These are phyloP conservation scores for Heliamphora ciliata DNA, from an alignment of 179 eudicot species.

Conservation along the genomic window DNA sequence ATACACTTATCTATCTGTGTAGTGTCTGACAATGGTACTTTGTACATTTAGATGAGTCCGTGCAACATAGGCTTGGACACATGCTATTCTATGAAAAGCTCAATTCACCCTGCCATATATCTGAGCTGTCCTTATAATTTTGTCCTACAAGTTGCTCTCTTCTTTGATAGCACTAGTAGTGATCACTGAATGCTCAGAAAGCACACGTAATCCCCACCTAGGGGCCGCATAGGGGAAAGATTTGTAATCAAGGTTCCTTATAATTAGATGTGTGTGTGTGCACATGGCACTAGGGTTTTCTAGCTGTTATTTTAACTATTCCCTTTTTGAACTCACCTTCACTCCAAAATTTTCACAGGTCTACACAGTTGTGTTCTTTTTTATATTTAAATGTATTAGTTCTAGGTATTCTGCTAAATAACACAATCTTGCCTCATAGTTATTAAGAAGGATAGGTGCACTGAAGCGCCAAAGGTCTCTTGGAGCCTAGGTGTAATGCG, in stretches of 20 bases:
- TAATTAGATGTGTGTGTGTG: not conserved
- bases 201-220: not conserved
- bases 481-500: no score
- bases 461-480: no score
- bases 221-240: not conserved
- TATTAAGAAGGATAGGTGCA: not conserved
- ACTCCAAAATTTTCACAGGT: not conserved
- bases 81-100: not conserved
- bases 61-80: no score
- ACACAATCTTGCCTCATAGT: not conserved
- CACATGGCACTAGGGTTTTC: not conserved
- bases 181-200: not conserved
- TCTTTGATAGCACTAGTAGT: not conserved
- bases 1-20: no score
- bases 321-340: not conserved
- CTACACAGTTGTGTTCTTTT: not conserved
- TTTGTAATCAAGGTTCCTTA: not conserved
- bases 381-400: not conserved
- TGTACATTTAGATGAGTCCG: no score
- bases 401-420: not conserved
- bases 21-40: no score
- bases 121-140: not conserved
- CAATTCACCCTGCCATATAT: not conserved
- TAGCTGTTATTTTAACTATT: not conserved
- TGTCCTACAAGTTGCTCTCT: not conserved